Evolutionary conservation across 768 basidiomycete genomes (phyloP).

Genomic region (Tulasnella sp.): DNA sequence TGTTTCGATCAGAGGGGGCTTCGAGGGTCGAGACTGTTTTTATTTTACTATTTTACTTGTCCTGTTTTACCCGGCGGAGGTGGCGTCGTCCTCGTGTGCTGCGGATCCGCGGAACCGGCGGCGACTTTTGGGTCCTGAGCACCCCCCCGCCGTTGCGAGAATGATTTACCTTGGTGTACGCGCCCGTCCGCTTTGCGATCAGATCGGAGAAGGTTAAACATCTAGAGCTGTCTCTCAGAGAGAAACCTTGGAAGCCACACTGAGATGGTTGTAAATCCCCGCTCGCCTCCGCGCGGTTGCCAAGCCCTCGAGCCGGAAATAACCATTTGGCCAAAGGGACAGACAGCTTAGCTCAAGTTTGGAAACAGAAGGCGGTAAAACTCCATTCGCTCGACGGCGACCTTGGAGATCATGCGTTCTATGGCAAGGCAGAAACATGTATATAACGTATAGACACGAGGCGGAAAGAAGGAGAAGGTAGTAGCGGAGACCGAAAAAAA

Average conservation of each 20-base stretch:
- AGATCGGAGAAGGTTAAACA: not conserved
- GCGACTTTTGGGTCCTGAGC: not conserved
- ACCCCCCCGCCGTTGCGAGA: not conserved
- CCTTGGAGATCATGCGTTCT: not conserved
- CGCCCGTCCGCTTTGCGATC: not conserved
- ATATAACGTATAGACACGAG: not conserved
- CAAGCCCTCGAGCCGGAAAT: not conserved
- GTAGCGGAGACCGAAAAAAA: not conserved
- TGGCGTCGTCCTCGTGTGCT: not conserved
- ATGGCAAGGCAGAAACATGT: not conserved
- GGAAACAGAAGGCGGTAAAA: not conserved
- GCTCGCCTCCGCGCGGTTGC: not conserved
- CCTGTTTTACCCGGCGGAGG: not conserved
- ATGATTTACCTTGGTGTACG: no score
- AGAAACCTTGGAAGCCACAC: not conserved
- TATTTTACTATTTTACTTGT: not conserved
- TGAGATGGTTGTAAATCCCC: not conserved
- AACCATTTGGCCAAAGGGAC: not conserved
- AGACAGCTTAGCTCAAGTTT: not conserved
- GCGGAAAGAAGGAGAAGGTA: not conserved
- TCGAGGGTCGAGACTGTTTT: not conserved
- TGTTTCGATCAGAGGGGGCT: not conserved
- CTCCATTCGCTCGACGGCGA: not conserved
- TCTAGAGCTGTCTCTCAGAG: not conserved
- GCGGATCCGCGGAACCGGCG: not conserved